Percentiles rank a stretch among this genome's conserved stretches.
Conservation (phyloP, 805 yeast genomes). For the Zygosaccharomyces kombuchaensis region DNA sequence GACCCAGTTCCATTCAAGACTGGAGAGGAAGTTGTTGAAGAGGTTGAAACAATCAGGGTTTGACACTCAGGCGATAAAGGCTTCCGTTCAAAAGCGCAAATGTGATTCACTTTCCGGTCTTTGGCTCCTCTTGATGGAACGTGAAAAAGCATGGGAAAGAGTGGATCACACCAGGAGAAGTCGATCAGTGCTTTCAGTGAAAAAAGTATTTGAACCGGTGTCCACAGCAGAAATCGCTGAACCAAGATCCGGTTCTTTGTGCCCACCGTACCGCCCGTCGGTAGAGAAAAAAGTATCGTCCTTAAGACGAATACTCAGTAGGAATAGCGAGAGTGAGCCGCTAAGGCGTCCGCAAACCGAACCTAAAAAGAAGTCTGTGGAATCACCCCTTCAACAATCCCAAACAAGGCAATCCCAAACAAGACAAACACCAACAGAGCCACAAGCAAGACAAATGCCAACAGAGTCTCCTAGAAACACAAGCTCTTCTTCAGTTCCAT, state of each 20-base stretch:
- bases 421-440: neutral
- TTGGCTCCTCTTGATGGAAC: conserved; percentile 64
- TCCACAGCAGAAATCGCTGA: conserved; percentile 27
- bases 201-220: conserved; percentile 28
- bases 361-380: conserved; percentile 2
- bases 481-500: neutral
- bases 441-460: neutral
- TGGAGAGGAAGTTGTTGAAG: conserved; percentile 60
- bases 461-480: conserved; percentile 1
- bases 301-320: conserved; percentile 27
- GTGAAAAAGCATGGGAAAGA: conserved; percentile 34
- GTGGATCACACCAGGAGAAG: conserved; percentile 35
- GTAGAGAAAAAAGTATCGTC: conserved; percentile 13
- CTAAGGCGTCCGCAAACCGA: neutral
- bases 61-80: conserved; percentile 55
- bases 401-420: conserved; percentile 5
- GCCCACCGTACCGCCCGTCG: conserved; percentile 23
- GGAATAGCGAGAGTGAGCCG: conserved; percentile 19
- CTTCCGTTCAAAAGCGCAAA: conserved; percentile 52
- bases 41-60: conserved; percentile 57
- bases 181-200: conserved; percentile 33
- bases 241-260: conserved; percentile 22
- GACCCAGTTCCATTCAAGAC: conserved; percentile 50
- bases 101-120: conserved; percentile 72
- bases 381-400: neutral